Evolutionary conservation across 768 basidiomycete species (phyloP), one percentile per base, ranked within the genome.

Genomic region (Boletus bicolor): DNA sequence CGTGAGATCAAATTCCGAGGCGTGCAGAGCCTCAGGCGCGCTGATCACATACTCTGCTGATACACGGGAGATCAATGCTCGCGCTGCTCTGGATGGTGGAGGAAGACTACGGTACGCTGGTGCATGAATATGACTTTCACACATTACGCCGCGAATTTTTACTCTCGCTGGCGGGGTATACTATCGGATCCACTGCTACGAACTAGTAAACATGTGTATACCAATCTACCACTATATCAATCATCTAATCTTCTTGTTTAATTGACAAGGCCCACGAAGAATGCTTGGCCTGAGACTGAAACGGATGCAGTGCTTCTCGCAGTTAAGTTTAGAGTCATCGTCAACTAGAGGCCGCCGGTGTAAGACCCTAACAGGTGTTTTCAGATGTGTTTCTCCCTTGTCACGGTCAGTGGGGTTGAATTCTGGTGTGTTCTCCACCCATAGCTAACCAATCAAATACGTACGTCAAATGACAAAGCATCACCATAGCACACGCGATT

Each of bases 41-140:
- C 21, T 57, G 39, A 43, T 61, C 21, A 53, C 56, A 15, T 56
- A 66, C 32, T 44, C 49, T 44, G 30, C 3, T 26, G 51, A 50
- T 38, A 56, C 26, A 10, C 39, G 15, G 43, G 37, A 15, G 28
- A 37, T 60, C 14, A 34, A 64, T 3, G 32, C 49, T 47, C 49
- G 43, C 0, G 44, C 37, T 37, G 64, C 55, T 44, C 39, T 65
- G 12, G 36, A 49, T 15, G 28, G 54, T 24, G 49, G 50, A 37
- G 38, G 56, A 38, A 32, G 38, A 10, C 6, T 36, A 5, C 24
- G 34, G 2, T 62, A 47, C 7, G 49, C 49, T 28, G 24, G 2
- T 21, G 39, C 42, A 32, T 56, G 43, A 61, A 7, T 28, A 28
- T 24, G 12, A 0, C n/a, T 30, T 30, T 30, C 28, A 30, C 28